Base-by-base conservation (phyloP, 2,329 filamentous ascomycete species). In the Plectosphaerella cucumerina region DNA sequence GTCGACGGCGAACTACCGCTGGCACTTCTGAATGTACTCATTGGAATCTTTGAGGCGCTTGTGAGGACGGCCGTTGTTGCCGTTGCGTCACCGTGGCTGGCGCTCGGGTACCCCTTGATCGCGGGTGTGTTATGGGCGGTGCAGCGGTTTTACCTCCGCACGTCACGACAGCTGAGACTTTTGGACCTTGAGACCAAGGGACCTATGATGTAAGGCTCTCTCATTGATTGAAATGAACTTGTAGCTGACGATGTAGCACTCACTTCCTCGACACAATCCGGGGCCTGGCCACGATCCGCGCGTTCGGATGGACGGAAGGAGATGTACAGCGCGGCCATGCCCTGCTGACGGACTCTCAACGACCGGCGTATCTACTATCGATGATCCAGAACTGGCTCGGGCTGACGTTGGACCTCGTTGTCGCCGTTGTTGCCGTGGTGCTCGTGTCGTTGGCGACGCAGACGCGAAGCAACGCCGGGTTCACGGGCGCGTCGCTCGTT, bases 161-260 rank as follows among this genome's bases (percentile, higher is more conserved):
- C 80, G 0, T 82, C 78, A 1, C 70, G 80, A 0, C 80, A 83
- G 58, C 62, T 84, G 6, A 70, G 80, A 46, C 69, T 80, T 31
- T 59, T 84, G 34, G 80, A 83, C 45, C 67, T 84, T 4, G 80
- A 84, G 60, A 73, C 75, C 3, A 81, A 81, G 51, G 73, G 74
- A 1, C 77, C 77, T 1, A 63, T 83, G 0, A 81, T 78, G 64
- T 76, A 71, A 15, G 69, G 49, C n/a, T 3, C n/a, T 18, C 21
- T 12, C 3, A 18, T 8, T n/a, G n/a, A 20, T 9, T 1, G 11
- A 9, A 12, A 2, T 12, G 2, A 14, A 5, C 9, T 8, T 3
- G 34, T 6, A 18, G 26, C 48, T 53, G 14, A 57, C 49, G 14
- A 8, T 6, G 14, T 21, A 66, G 63, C 56, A 61, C 67, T 0